Conservation (phyloP, 2,329 filamentous ascomycete species). For the Thelonectria discophora region DNA sequence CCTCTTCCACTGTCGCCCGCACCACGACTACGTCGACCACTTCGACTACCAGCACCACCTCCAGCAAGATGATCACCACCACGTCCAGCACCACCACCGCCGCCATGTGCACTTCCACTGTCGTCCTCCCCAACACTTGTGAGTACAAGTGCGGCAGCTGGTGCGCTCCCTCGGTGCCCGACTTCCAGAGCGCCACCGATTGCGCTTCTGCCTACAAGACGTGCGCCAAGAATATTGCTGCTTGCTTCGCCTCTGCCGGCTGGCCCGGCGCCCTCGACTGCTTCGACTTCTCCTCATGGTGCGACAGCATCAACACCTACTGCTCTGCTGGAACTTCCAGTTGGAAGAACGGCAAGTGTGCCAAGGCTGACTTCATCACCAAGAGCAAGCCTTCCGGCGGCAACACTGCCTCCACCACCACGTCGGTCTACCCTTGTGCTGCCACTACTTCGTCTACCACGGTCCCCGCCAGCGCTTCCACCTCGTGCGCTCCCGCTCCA, state of each 20-base stretch:
- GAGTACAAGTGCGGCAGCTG: conserved; percentile 65
- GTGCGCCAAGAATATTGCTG: conserved; percentile 57
- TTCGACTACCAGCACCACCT: conserved; percentile 28
- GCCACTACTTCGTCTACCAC: conserved; percentile 43
- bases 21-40: background rate
- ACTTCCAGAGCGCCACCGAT: conserved; percentile 53
- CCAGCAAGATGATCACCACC: conserved; percentile 38
- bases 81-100: conserved; percentile 36
- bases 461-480: conserved; percentile 43
- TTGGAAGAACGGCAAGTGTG: conserved; percentile 42
- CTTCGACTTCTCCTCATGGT: conserved; percentile 62
- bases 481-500: conserved; percentile 55
- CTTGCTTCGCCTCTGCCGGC: conserved; percentile 62
- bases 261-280: conserved; percentile 60
- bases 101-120: conserved; percentile 59
- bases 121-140: conserved; percentile 56
- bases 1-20: background rate
- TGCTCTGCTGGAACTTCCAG: conserved; percentile 49
- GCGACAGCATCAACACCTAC: conserved; percentile 54
- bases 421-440: conserved; percentile 47
- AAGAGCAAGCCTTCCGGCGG: conserved; percentile 52
- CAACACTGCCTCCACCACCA: conserved; percentile 47
- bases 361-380: conserved; percentile 56
- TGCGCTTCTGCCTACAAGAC: conserved; percentile 56
- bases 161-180: conserved; percentile 60